Percentiles rank a stretch among this genome's conserved stretches.
phyloP scores from a whole-genome alignment of 1,284 basidiomycete species.

The Caloboletus firmus region DNA sequence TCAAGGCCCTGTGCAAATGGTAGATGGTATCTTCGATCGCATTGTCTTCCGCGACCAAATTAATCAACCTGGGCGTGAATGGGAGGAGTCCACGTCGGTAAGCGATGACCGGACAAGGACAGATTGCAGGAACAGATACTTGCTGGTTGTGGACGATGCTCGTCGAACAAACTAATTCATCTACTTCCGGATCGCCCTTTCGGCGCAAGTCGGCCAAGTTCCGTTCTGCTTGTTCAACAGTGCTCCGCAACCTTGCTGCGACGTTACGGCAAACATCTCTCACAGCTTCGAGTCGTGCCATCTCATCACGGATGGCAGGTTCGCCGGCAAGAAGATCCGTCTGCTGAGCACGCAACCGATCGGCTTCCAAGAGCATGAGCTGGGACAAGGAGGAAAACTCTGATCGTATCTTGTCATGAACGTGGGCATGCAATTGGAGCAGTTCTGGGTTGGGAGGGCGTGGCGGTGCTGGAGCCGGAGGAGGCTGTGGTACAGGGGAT shows the following conservation, averaged over 20 bases:
- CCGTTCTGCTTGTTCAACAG: conserved; percentile 64
- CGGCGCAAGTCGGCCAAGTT: conserved; percentile 69
- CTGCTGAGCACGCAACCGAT: conserved; percentile 77
- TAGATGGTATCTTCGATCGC: conserved; percentile 98
- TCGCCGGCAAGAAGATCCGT: conserved; percentile 85
- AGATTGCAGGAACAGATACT: conserved; percentile 36
- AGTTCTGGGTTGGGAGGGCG: conserved; percentile 89
- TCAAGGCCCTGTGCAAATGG: conserved; percentile 92
- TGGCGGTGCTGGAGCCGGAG: conserved; percentile 56
- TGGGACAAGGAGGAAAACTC: conserved; percentile 68
- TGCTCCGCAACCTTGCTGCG: conserved; percentile 60
- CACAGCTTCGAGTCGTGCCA: conserved; percentile 93
- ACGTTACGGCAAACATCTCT: conserved; percentile 86
- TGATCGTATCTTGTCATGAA: conserved; percentile 73
- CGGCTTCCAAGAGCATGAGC: conserved; percentile 66
- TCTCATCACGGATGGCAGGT: conserved; percentile 94
- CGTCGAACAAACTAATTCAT: conserved; percentile 94
- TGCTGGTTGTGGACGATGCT: conserved; percentile 96
- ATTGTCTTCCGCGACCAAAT: conserved; percentile 97
- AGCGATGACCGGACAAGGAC: conserved; percentile 11
- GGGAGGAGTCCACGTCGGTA: conserved; percentile 5
- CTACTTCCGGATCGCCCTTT: conserved; percentile 81
- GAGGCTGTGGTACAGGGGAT: conserved; percentile 29
- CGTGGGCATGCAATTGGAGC: conserved; percentile 77
- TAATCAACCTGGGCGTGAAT: conserved; percentile 68